Evolutionary conservation across 345 rosid genomes (phyloP).

Genomic region (Hibiscus trionum): DNA sequence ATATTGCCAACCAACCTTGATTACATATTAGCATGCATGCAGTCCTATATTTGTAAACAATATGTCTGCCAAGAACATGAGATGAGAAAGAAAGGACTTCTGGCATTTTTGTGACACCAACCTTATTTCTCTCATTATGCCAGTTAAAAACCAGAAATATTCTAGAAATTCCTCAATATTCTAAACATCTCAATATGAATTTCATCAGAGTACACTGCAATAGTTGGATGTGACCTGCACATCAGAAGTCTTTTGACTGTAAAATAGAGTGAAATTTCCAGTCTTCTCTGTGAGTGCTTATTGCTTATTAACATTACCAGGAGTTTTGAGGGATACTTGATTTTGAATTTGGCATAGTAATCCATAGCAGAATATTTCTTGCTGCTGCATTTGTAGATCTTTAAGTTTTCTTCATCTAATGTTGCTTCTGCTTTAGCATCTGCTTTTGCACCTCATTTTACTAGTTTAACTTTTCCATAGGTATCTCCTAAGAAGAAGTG

Average conservation of each 20-base stretch:
- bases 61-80: background rate
- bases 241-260: background rate
- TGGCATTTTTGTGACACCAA: background rate
- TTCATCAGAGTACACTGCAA: background rate
- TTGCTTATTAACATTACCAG: background rate
- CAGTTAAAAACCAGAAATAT: background rate
- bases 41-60: background rate
- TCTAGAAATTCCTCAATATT: background rate
- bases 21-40: background rate
- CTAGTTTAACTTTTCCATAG: conserved; percentile 31
- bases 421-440: conserved; percentile 13
- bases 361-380: background rate
- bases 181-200: background rate
- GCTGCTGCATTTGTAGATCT: background rate
- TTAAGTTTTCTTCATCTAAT: background rate
- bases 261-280: background rate
- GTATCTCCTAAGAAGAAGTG: conserved; percentile 92
- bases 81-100: background rate
- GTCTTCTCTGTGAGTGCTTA: background rate
- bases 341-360: background rate
- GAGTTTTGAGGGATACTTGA: background rate
- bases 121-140: background rate
- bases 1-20: background rate
- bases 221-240: background rate
- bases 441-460: conserved; percentile 13